These are phyloP conservation scores for Ilyonectria mors-panacis DNA, from an alignment of 2,329 filamentous ascomycete species.

Conservation along the genomic window DNA sequence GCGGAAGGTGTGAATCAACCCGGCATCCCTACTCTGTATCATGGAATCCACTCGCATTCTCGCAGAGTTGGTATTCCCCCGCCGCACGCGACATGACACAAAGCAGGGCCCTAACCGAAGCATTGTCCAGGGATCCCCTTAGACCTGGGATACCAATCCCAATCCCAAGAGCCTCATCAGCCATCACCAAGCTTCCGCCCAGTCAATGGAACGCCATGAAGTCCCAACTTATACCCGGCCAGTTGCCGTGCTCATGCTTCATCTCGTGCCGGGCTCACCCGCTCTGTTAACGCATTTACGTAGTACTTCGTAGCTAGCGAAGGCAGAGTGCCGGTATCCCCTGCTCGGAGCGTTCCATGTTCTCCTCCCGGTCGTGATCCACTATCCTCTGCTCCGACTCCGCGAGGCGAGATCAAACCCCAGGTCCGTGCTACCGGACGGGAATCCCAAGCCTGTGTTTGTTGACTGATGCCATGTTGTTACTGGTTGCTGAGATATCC, in stretches of 20 bases:
- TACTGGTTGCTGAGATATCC: slow-evolving; percentile 1
- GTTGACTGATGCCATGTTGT: not conserved
- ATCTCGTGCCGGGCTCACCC: not conserved
- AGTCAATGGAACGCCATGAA: not conserved
- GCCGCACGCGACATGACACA: not conserved
- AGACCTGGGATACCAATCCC: not conserved
- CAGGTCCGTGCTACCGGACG: slow-evolving; percentile 20
- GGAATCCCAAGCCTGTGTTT: slow-evolving; percentile 13
- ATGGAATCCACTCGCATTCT: not conserved
- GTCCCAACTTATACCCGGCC: not conserved
- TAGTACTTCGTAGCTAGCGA: too few species aligned
- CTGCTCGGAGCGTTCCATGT: not conserved
- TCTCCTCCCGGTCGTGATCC: not conserved
- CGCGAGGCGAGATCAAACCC: slow-evolving; percentile 7
- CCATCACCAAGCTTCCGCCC: not conserved
- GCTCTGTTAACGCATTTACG: not conserved
- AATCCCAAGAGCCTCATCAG: not conserved
- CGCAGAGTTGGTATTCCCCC: not conserved
- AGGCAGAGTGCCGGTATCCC: not conserved
- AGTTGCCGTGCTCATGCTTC: not conserved
- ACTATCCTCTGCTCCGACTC: not conserved
- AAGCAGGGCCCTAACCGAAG: not conserved
- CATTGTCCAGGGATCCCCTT: not conserved
- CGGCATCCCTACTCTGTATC: slow-evolving; percentile 8
- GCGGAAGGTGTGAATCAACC: slow-evolving; percentile 9